These are phyloP conservation scores for Athelia psychrophila DNA, from an alignment of 1,284 basidiomycete genomes.

Conservation along the genomic window DNA sequence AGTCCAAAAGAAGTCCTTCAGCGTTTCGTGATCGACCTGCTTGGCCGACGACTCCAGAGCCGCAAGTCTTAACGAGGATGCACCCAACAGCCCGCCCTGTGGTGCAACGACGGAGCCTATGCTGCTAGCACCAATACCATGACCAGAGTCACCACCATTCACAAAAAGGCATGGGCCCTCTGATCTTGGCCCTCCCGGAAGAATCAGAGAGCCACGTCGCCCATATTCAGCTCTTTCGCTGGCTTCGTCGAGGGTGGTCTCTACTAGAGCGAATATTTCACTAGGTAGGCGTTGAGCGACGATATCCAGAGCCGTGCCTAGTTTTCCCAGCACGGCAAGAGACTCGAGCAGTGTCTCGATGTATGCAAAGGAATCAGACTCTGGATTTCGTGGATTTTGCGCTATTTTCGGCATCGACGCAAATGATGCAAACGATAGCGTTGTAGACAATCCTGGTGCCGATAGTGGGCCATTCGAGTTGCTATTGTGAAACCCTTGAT, in stretches of 20 bases:
- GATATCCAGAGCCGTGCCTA: constrained; percentile 83
- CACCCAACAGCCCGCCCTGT: constrained; percentile 28
- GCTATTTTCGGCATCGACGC: constrained; percentile 13
- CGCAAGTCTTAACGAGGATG: constrained; percentile 64
- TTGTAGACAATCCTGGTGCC: constrained; percentile 21
- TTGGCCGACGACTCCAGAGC: constrained; percentile 77
- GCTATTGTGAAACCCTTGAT: constrained; percentile 39
- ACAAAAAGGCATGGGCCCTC: constrained; percentile 54
- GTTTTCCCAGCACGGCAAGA: constrained; percentile 85
- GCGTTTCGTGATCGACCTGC: constrained; percentile 77
- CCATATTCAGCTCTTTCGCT: constrained; percentile 82
- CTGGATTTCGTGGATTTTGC: constrained; percentile 60
- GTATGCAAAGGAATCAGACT: constrained; percentile 91
- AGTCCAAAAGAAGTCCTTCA: constrained; percentile 97
- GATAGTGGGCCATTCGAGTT: constrained; percentile 22
- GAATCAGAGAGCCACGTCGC: constrained; percentile 49
- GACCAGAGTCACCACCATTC: constrained; percentile 26
- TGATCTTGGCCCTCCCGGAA: constrained; percentile 25
- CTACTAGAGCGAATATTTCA: constrained; percentile 87
- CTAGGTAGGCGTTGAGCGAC: constrained; percentile 81
- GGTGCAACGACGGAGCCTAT: constrained; percentile 15
- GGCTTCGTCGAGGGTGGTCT: constrained; percentile 88
- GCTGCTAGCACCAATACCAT: constrained; percentile 19
- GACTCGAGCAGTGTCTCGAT: constrained; percentile 94
- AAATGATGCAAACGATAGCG: constrained; percentile 21